Evolutionary conservation across 495 filamentous ascomycete genomes (phyloP).

Genomic region (Podospora bellae-mahoneyi): DNA sequence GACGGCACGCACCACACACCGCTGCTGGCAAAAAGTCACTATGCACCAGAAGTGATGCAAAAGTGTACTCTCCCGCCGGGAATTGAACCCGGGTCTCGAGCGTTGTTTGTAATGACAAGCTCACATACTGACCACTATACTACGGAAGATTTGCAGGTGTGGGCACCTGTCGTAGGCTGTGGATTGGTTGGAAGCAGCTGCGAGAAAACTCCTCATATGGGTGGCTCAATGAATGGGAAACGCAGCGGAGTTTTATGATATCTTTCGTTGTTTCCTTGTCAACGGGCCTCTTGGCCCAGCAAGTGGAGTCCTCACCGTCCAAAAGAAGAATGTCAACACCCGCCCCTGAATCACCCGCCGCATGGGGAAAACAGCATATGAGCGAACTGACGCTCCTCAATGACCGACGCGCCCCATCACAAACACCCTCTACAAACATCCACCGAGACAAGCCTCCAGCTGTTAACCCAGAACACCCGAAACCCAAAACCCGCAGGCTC

Average conservation of each 20-base stretch:
- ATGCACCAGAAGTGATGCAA: neutral
- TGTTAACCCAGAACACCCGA: neutral
- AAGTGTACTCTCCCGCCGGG: neutral
- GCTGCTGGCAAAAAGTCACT: neutral
- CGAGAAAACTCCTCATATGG: neutral
- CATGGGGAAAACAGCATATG: neutral
- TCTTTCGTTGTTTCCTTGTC: neutral
- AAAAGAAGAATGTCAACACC: neutral
- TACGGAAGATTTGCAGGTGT: neutral
- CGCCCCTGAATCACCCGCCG: neutral
- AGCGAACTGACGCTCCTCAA: neutral
- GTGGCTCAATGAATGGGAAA: neutral
- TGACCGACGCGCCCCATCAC: too few relatives aligned
- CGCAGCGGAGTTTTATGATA: neutral
- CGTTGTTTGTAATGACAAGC: neutral
- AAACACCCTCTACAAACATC: too few relatives aligned
- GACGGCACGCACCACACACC: neutral
- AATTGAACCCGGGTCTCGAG: neutral
- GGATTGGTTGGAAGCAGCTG: neutral
- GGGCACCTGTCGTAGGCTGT: neutral
- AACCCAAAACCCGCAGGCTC: neutral
- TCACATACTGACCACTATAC: neutral
- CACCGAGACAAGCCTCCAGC: neutral
- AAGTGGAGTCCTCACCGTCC: neutral
- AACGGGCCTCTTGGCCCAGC: neutral